Conservation (phyloP, 1,284 basidiomycete species). For the Cutaneotrichosporon daszewskae region DNA sequence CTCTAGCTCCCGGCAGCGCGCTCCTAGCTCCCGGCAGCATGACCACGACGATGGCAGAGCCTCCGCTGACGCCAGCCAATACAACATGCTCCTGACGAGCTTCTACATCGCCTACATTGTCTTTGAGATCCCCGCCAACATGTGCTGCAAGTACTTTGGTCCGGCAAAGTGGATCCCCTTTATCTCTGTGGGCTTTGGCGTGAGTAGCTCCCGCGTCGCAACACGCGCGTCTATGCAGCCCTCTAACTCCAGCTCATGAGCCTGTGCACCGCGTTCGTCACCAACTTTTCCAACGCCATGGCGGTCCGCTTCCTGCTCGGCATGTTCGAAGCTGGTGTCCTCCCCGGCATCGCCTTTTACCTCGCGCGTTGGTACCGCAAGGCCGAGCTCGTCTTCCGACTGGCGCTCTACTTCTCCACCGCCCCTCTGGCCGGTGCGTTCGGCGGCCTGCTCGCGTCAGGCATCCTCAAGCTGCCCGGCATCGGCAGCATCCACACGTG, state of each 20-base stretch:
- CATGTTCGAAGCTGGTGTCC: constrained; percentile 30
- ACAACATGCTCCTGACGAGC: constrained; percentile 18
- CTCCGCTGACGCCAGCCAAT: too few relatives aligned
- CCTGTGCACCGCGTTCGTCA: constrained; percentile 25
- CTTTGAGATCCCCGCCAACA: constrained; percentile 22
- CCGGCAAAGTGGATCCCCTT: constrained; percentile 22
- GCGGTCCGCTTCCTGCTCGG: constrained; percentile 30
- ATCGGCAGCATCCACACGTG: constrained; percentile 21
- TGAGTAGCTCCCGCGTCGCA: constrained; percentile 7
- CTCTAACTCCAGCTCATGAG: constrained; percentile 20
- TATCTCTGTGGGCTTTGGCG: constrained; percentile 19
- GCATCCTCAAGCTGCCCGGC: constrained; percentile 13
- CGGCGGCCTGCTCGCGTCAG: constrained; percentile 20
- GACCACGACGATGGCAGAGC: too few relatives aligned
- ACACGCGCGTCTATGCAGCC: background rate
- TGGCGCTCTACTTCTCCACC: constrained; percentile 14
- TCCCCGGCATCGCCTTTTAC: constrained; percentile 33
- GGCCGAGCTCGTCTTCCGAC: constrained; percentile 14
- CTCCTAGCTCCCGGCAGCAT: too few relatives aligned
- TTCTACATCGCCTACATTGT: constrained; percentile 25
- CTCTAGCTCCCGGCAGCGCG: too few relatives aligned
- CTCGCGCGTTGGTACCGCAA: constrained; percentile 23
- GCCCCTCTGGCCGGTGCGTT: constrained; percentile 13
- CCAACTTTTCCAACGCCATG: constrained; percentile 11
- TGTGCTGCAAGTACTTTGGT: constrained; percentile 18